Base-by-base conservation (phyloP, 768 basidiomycete species). In the Suillus cothurnatus region DNA sequence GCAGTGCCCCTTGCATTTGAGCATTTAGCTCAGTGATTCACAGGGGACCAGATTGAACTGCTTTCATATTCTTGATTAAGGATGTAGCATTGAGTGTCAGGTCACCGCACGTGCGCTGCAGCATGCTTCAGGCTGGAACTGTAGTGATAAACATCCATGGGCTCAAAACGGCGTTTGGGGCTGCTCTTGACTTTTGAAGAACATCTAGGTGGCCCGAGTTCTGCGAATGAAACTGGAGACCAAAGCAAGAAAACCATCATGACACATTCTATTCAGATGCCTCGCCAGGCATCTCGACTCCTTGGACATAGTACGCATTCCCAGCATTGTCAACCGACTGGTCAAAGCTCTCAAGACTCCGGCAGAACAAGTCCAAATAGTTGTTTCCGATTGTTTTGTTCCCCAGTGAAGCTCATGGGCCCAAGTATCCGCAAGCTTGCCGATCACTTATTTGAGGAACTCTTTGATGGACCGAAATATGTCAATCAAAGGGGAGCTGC, bases 401-500 rank as follows among this genome's bases (percentile, higher is more conserved):
- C 94, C 95, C 82, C 99, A 8, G 92, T 95, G 49, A 83, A 85
- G 41, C 78, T 88, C 36, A 91, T 94, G 83, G 80, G 82, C 38
- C 81, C 84, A 8, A 62, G 70, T 28, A 64, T 68, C 26, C 79
- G 84, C 3, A 73, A 77, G 26, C 81, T 99, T 21, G 85, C 95
- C 52, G 92, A 94, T 59, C 80, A 82, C 63, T 82, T 99, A 3
- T 85, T 95, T 69, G 82, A 87, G 15, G 90, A 94, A 39, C 82
- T 98, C 21, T 88, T 92, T 65, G 83, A 87, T 58, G 89, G 88
- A 6, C 81, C 87, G 9, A 98, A 95, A 74, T 99, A 99, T 72
- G 97, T 93, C 12, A 85, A 86, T 60, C 87, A 97, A n/a, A 86
- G 97, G n/a, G 97, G 97, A 38, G 96, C 97, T 1, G 96, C 97